Base-by-base conservation (phyloP, 371 early-diverging fungal genomes). In the Rhizopus delemar region DNA sequence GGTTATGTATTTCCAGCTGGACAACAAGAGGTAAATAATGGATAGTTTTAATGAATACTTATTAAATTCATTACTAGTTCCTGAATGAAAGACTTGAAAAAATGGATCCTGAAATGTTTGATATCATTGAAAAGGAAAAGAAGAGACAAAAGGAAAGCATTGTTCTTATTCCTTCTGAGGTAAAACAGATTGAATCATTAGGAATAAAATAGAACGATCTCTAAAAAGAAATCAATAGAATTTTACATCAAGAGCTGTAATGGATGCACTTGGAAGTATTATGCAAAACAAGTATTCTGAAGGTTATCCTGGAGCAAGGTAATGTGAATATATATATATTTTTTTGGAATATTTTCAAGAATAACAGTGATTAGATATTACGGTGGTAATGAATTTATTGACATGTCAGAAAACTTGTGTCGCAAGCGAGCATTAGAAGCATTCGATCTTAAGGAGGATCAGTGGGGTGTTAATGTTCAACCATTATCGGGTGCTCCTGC, bases 271-370 rank as follows among this genome's bases (percentile, higher is more conserved):
- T 53, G 98, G 98, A 48, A 98, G 99, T 12, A 87, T 96, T 35
- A 94, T 99, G 89, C 97, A 97, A 75, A 99, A 99, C 91, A 99
- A 99, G 81, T 99, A 99, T 82, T 97, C 98, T 9, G 99, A 99
- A 82, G 99, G 99, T 38, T 97, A 96, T 80, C 97, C 97, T 9
- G 93, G 93, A 36, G 96, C 94, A 36, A 90, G 98, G 78, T 88
- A 77, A 59, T n/a, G 35, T 16, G 13, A 12, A 38, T 38, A 5
- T 5, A 38, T 12, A n/a, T n/a, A 49, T 49, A 5, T 36, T 49
- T 12, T 38, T 36, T 49, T 39, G 31, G 12, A 8, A 12, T 22
- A 22, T 22, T 22, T 22, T 22, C 22, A 22, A 22, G 22, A 22
- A 22, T 22, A 22, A 35, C 15, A 5, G 1, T 45, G 4, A 9